phyloP scores from a whole-genome alignment of 768 basidiomycete genomes.

The Auricularia sp. region DNA sequence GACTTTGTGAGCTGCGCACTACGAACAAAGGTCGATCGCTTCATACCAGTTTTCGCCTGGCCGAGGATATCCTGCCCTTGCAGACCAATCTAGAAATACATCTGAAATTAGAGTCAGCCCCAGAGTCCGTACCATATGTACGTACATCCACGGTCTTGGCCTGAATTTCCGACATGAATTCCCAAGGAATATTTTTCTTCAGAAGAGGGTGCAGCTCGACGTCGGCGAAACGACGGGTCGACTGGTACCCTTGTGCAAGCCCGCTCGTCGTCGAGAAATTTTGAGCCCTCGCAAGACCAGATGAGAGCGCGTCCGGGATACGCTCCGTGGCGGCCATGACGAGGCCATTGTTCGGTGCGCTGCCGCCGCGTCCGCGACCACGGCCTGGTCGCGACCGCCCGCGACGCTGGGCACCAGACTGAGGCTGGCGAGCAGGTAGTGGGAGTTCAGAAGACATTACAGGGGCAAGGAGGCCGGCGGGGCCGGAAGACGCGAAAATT shows the following conservation, averaged over 20 bases:
- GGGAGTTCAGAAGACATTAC: neutral
- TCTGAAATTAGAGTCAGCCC: neutral
- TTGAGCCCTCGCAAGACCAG: neutral
- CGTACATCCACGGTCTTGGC: neutral
- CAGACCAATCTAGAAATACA: neutral
- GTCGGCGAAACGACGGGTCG: neutral
- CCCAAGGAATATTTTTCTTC: neutral
- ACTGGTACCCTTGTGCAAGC: neutral
- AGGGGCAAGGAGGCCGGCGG: neutral
- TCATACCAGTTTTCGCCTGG: slow-evolving; percentile 17
- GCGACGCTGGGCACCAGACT: neutral
- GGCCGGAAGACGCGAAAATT: neutral
- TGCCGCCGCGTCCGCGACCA: neutral
- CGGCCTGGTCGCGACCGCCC: neutral
- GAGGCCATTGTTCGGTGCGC: neutral
- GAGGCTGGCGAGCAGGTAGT: neutral
- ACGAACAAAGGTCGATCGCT: neutral
- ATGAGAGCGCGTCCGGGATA: neutral
- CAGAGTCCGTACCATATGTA: neutral
- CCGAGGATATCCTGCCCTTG: neutral
- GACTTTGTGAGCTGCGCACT: neutral
- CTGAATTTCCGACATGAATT: slow-evolving; percentile 1
- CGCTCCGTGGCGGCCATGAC: neutral
- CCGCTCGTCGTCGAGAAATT: neutral
- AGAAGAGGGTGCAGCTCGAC: neutral